A percentile compares a stretch with the other conserved stretches of the same genome.
Evolutionary conservation across 257 asterid genomes (phyloP).

Genomic region (Lycium barbarum): DNA sequence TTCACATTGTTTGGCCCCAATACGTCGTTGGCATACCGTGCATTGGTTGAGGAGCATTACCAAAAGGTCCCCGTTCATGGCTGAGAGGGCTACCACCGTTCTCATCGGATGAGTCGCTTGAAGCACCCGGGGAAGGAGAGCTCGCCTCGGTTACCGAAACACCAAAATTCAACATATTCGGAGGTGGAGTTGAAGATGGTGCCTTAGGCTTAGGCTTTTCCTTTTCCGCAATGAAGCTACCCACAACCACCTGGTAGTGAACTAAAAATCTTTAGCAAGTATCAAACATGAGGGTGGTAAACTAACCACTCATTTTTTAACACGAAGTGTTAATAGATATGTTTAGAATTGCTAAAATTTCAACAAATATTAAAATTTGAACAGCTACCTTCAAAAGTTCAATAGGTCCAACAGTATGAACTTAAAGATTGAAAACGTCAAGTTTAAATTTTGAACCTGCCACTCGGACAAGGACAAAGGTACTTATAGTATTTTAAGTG

Average conservation of each 20-base stretch:
- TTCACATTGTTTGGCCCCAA: slow-evolving; percentile 64
- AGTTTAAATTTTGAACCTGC: too few species aligned
- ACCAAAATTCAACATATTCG: slow-evolving; percentile 63
- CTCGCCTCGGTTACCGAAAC: slow-evolving; percentile 41
- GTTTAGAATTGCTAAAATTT: too few species aligned
- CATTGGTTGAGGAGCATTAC: slow-evolving; percentile 31
- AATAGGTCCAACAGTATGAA: too few species aligned
- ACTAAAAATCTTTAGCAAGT: background rate
- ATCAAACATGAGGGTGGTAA: too few species aligned
- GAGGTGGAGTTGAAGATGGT: slow-evolving; percentile 40
- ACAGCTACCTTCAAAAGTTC: too few species aligned
- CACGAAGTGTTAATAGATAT: too few species aligned
- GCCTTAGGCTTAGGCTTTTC: slow-evolving; percentile 54
- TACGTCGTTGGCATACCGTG: slow-evolving; percentile 51
- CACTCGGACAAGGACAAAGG: too few species aligned
- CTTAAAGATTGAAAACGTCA: too few species aligned
- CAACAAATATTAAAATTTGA: too few species aligned
- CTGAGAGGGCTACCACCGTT: slow-evolving; percentile 61
- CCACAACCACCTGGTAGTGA: slow-evolving; percentile 69
- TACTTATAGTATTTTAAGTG: too few species aligned
- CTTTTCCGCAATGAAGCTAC: slow-evolving; percentile 83
- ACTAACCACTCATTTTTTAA: too few species aligned
- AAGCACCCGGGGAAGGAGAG: slow-evolving; percentile 68
- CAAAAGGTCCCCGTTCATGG: slow-evolving; percentile 44
- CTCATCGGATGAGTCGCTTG: slow-evolving; percentile 70